phyloP scores from a whole-genome alignment of 208 protist genomes.

The Trypanosomatidae sp. region DNA sequence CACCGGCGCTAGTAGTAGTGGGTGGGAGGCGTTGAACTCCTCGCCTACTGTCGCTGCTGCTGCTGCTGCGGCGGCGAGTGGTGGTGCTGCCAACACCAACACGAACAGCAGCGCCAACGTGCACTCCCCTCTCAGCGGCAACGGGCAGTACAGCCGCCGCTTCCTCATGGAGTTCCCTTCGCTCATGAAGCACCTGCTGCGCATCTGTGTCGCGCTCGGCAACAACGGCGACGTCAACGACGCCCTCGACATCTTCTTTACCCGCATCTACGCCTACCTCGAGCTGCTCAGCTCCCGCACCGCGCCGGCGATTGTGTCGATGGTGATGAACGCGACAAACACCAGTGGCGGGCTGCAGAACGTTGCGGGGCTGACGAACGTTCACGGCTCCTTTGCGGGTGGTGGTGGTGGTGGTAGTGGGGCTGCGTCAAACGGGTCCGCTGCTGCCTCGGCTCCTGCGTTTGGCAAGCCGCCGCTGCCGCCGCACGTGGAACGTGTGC shows the following conservation, averaged over 20 bases:
- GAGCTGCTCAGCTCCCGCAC: constrained; percentile 57
- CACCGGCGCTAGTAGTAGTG: no score
- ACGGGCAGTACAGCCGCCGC: constrained; percentile 64
- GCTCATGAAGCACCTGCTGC: constrained; percentile 64
- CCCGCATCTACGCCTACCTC: constrained; percentile 63
- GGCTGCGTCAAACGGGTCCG: not conserved
- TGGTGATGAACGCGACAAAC: constrained; percentile 21
- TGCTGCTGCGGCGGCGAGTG: not conserved
- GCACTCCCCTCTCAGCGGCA: constrained; percentile 44
- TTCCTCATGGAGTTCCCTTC: constrained; percentile 78
- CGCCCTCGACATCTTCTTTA: constrained; percentile 78
- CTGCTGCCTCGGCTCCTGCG: not conserved
- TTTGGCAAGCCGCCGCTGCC: constrained; percentile 13
- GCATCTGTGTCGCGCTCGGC: constrained; percentile 43
- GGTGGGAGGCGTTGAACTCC: no score
- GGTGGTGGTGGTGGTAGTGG: not conserved
- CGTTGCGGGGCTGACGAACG: no score
- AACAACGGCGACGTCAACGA: constrained; percentile 55
- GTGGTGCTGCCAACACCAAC: not conserved
- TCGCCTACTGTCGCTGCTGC: no score
- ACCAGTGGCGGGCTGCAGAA: no score
- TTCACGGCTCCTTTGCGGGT: no score
- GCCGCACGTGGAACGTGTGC: constrained; percentile 11
- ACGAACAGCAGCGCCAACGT: constrained; percentile 8
- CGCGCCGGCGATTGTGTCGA: constrained; percentile 27